Conservation (phyloP, 2,329 filamentous ascomycete species). For the Akanthomyces muscarius region DNA sequence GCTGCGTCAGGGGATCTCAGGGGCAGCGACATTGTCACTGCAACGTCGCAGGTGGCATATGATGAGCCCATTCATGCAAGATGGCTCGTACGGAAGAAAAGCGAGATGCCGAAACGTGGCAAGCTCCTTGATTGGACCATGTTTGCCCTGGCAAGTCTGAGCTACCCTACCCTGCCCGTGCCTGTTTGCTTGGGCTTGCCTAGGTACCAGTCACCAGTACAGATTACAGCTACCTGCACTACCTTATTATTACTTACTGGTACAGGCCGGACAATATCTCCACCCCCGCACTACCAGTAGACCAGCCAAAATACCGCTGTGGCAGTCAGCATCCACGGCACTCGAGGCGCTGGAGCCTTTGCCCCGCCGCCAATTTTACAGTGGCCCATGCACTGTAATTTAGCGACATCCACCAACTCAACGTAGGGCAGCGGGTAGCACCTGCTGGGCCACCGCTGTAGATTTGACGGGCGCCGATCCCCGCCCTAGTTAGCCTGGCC, state of each 20-base stretch:
- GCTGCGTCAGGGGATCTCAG: neutral
- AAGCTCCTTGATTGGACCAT: neutral
- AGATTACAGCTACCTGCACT: no score
- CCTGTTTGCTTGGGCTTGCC: no score
- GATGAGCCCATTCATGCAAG: no score
- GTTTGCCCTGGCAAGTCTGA: neutral
- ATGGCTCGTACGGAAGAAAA: neutral
- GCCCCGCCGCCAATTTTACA: no score
- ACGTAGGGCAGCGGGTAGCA: no score
- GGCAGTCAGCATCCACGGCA: neutral
- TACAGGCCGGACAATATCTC: neutral
- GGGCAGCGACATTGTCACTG: neutral
- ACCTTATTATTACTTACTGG: no score
- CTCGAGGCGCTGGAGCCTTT: neutral
- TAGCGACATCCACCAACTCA: no score
- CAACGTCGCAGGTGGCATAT: neutral
- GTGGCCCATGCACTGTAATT: no score
- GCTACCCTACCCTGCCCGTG: neutral
- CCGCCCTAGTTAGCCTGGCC: no score
- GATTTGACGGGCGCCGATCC: no score
- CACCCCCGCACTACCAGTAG: neutral
- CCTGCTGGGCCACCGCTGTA: no score
- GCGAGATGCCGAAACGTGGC: neutral
- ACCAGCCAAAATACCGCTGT: neutral
- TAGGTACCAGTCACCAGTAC: no score